Base-by-base conservation (phyloP, 2,329 filamentous ascomycete species). In the Colletotrichum lini region DNA sequence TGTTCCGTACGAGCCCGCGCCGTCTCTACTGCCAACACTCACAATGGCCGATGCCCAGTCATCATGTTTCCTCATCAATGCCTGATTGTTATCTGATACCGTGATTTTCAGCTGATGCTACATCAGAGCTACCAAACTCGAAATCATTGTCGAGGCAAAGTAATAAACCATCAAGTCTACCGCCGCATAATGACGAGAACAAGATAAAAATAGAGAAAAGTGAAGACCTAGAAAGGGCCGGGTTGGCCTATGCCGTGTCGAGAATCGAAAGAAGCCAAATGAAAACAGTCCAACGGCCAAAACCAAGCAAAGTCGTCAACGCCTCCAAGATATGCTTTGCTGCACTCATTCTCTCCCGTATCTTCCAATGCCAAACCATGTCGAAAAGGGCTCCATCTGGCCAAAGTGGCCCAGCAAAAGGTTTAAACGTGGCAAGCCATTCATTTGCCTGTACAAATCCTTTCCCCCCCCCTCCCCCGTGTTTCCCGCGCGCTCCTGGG, bases 401-500 rank as follows among this genome's bases (percentile, higher is more conserved):
- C 64, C 64, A 44, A 68, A 49, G 49, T 47, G 49, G 42, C 52
- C 53, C 45, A 64, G 50, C 15, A 45, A 44, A 69, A 45, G 44
- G 15, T 23, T 45, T 21, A 42, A 58, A 50, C 50, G 59, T 45
- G 64, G 67, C 35, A 57, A 61, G 13, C 44, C 26, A 63, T 26
- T 45, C 58, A 35, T 53, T 59, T 53, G 57, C 58, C 54, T 67
- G 57, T 53, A 26, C 65, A 58, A 68, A 61, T 58, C 65, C 50
- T 59, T 53, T 54, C n/a, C n/a, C 47, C 62, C 45, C 68, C 35
- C 42, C 58, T 38, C 69, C 42, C 69, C 65, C 16, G 47, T 69
- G 53, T 64, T 69, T 68, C 59, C 68, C 35, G 58, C 65, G 69
- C 69, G 45, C 65, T 68, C 69, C 69, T 68, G 69, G 69, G 69